Conservation (phyloP, 179 eudicot genomes). For the Silene coronaria region DNA sequence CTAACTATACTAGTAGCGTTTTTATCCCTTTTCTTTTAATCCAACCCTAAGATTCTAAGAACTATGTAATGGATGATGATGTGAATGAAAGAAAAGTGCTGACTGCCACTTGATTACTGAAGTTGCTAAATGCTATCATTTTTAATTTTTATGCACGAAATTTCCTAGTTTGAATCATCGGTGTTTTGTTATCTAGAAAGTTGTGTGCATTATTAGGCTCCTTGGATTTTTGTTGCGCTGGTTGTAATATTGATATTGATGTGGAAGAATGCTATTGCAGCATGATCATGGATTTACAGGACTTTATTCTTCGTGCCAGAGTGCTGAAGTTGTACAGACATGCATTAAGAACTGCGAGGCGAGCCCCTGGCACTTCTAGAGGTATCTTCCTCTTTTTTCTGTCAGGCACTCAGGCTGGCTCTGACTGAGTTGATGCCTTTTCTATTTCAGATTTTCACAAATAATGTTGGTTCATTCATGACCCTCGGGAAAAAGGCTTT, state of each 20-base stretch:
- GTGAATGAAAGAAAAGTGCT: background rate
- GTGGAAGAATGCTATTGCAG: slow-evolving; percentile 20
- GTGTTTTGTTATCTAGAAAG: background rate
- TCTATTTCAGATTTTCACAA: background rate
- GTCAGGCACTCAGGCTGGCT: background rate
- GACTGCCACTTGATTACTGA: background rate
- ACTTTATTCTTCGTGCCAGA: slow-evolving; percentile 67
- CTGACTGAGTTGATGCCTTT: background rate
- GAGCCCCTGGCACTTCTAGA: slow-evolving; percentile 70
- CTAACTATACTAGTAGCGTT: background rate
- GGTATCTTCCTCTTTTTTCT: slow-evolving; percentile 35
- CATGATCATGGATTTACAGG: slow-evolving; percentile 52
- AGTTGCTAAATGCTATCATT: background rate
- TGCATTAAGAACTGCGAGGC: slow-evolving; percentile 60
- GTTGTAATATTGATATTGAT: background rate
- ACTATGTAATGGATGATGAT: background rate
- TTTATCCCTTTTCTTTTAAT: background rate
- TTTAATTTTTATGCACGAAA: background rate
- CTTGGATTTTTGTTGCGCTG: background rate
- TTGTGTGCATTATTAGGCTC: background rate
- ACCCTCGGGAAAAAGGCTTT: no score
- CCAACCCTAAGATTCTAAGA: background rate
- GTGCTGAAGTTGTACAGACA: slow-evolving; percentile 83
- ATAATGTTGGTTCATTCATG: no score
- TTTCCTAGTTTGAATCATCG: background rate